These are phyloP conservation scores for Physaria fendleri DNA, from an alignment of 345 rosid species.

Conservation along the genomic window DNA sequence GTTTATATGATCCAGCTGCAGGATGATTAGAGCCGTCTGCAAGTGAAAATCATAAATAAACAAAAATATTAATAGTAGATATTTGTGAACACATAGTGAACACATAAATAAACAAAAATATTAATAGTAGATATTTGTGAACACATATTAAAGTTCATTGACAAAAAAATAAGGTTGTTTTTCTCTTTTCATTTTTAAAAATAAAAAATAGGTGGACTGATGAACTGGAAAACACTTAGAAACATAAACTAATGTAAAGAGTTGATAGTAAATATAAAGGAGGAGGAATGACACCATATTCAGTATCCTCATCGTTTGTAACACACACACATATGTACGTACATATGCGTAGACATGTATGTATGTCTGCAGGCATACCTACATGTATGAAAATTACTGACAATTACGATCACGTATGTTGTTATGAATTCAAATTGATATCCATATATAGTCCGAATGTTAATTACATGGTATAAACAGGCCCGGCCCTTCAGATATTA, in stretches of 20 bases:
- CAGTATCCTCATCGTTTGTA: slow-evolving; percentile 20
- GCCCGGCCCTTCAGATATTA: too few relatives aligned
- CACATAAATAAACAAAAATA: slow-evolving; percentile 15
- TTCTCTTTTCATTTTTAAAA: not conserved
- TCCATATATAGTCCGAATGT: not conserved
- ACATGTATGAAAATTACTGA: slow-evolving; percentile 16
- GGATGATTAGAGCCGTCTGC: too few relatives aligned
- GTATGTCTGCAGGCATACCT: slow-evolving; percentile 26
- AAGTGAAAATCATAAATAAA: too few relatives aligned
- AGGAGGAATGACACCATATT: slow-evolving; percentile 23
- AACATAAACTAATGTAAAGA: slow-evolving; percentile 10
- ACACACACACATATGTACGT: too few relatives aligned
- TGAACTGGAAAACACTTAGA: slow-evolving; percentile 28
- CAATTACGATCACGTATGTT: not conserved
- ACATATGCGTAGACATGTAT: slow-evolving; percentile 6
- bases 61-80: too few relatives aligned
- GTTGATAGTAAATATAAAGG: slow-evolving; percentile 17
- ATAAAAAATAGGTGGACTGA: slow-evolving; percentile 12
- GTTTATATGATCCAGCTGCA: too few relatives aligned
- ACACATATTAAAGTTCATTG: not conserved
- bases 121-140: slow-evolving; percentile 16
- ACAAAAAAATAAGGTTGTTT: too few relatives aligned
- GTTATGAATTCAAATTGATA: not conserved
- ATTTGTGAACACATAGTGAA: too few relatives aligned
- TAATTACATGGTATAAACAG: too few relatives aligned